Conservation (phyloP, 305 asterid species). For the Fraxinus albicans region DNA sequence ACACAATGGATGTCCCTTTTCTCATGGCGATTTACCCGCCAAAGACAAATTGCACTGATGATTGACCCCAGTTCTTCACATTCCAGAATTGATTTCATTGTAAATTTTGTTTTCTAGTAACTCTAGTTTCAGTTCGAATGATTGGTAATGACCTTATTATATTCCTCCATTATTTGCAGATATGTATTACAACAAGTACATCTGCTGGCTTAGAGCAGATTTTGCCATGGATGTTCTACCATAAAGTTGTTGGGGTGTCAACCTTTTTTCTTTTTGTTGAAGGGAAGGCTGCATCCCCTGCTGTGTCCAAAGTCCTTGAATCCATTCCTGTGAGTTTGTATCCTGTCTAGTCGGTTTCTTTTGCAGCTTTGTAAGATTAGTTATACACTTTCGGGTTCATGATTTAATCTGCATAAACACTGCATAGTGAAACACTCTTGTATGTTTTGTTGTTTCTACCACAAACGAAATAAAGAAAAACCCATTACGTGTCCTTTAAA, state of each 20-base stretch:
- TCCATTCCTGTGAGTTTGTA: slow-evolving; percentile 60
- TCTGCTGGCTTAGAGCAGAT: slow-evolving; percentile 79
- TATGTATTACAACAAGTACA: slow-evolving; percentile 70
- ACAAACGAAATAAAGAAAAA: not conserved
- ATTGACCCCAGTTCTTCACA: slow-evolving; percentile 11
- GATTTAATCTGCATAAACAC: not conserved
- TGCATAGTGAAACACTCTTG: not conserved
- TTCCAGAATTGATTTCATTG: not conserved
- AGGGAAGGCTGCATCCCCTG: slow-evolving; percentile 77
- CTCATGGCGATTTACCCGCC: not conserved
- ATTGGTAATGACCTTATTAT: not conserved
- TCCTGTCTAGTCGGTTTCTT: slow-evolving; percentile 5
- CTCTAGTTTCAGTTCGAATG: not conserved
- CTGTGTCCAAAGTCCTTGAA: slow-evolving; percentile 68
- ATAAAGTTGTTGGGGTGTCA: slow-evolving; percentile 73
- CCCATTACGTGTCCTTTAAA: not conserved
- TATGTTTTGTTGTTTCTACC: not conserved
- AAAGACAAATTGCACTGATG: not conserved
- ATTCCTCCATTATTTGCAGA: slow-evolving; percentile 35
- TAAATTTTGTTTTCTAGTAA: not conserved
- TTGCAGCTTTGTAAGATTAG: not conserved
- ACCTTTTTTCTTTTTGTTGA: slow-evolving; percentile 74
- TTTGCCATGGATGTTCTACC: slow-evolving; percentile 76
- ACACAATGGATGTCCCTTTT: not conserved
- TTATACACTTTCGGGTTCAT: slow-evolving; percentile 2